Percentiles rank a stretch among this genome's conserved stretches.
These are phyloP conservation scores for Lanzia echinophila DNA, from an alignment of 2,329 filamentous ascomycete species.

Conservation along the genomic window DNA sequence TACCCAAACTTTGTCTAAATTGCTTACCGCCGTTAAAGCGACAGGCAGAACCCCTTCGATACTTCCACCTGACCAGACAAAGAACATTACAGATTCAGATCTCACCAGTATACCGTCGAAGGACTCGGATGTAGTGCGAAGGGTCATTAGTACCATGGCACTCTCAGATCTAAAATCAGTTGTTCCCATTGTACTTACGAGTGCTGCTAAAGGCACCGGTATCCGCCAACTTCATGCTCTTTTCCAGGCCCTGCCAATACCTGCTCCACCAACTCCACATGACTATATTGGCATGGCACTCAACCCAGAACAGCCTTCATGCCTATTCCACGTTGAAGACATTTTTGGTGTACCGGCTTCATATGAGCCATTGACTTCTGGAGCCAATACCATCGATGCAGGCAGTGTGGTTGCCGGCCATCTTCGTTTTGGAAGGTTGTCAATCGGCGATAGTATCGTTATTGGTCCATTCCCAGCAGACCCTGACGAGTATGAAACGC, in stretches of 20 bases:
- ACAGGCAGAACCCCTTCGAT: constrained; percentile 69
- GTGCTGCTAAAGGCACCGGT: constrained; percentile 76
- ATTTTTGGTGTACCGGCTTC: constrained; percentile 69
- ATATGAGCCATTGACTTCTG: constrained; percentile 41
- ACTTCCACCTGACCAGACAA: constrained; percentile 52
- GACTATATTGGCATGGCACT: constrained; percentile 47
- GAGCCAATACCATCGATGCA: constrained; percentile 38
- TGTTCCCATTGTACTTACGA: constrained; percentile 84
- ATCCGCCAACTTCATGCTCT: constrained; percentile 78
- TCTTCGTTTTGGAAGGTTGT: constrained; percentile 69
- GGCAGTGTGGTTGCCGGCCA: constrained; percentile 80
- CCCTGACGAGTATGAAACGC: constrained; percentile 35
- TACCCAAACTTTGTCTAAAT: constrained; percentile 61
- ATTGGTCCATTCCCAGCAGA: constrained; percentile 70
- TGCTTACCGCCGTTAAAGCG: constrained; percentile 72
- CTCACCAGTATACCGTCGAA: constrained; percentile 48
- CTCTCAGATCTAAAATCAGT: constrained; percentile 33
- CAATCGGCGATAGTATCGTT: constrained; percentile 69
- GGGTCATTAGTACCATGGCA: constrained; percentile 46
- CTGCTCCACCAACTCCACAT: constrained; percentile 44
- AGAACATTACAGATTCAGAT: constrained; percentile 37
- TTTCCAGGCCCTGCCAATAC: constrained; percentile 67
- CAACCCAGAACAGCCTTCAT: constrained; percentile 53
- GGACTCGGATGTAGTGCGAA: constrained; percentile 53
- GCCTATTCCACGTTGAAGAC: constrained; percentile 86